Evolutionary conservation across 345 rosid genomes (phyloP).

Genomic region (Cardamine resedifolia): DNA sequence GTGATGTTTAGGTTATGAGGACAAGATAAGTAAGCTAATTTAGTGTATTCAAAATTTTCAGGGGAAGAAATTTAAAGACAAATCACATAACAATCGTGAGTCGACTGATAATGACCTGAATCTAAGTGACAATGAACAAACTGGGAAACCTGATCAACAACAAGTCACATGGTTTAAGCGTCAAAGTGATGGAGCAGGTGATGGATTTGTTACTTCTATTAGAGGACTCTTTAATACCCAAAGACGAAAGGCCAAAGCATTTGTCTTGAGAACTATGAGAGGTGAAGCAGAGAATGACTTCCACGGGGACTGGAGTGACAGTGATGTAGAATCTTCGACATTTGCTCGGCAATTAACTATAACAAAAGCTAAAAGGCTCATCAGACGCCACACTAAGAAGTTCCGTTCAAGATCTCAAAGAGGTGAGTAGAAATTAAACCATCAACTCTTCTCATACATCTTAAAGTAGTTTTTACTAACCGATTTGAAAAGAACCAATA

Average conservation of each 20-base stretch:
- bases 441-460: too few relatives aligned
- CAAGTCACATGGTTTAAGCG: slow-evolving; percentile 77
- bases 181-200: slow-evolving; percentile 92
- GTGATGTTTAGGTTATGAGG: neutral
- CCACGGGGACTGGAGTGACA: slow-evolving; percentile 94
- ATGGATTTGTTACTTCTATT: slow-evolving; percentile 91
- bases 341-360: slow-evolving; percentile 84
- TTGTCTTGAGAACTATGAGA: slow-evolving; percentile 91
- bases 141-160: slow-evolving; percentile 64
- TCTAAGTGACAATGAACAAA: slow-evolving; percentile 75
- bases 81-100: slow-evolving; percentile 58
- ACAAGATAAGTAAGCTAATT: neutral
- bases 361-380: too few relatives aligned
- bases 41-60: slow-evolving; percentile 33
- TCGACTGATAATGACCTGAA: slow-evolving; percentile 71
- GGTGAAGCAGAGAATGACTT: slow-evolving; percentile 88
- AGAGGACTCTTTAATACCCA: slow-evolving; percentile 92
- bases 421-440: too few relatives aligned
- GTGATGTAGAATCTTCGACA: slow-evolving; percentile 82
- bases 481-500: too few relatives aligned
- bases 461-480: too few relatives aligned
- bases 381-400: too few relatives aligned
- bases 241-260: slow-evolving; percentile 87
- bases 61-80: slow-evolving; percentile 98
- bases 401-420: too few relatives aligned